phyloP scores from a whole-genome alignment of 768 basidiomycete species.

The Boletus rufocinnamomeus region DNA sequence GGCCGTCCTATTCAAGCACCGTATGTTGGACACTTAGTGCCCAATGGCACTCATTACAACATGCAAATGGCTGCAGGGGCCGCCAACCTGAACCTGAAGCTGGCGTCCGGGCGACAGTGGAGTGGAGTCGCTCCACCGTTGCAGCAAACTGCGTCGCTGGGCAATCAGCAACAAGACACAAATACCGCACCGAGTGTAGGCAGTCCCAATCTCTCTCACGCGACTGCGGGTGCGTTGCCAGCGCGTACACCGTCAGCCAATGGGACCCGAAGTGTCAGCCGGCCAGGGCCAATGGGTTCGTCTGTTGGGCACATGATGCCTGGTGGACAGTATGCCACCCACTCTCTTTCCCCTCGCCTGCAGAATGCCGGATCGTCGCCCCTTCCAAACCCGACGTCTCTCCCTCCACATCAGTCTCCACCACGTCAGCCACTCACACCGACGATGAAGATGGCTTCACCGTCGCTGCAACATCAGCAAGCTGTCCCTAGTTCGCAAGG shows the following conservation, averaged over 20 bases:
- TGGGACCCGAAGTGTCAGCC: conserved; percentile 49
- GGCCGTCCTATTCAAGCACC: conserved; percentile 40
- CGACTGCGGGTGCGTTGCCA: conserved; percentile 40
- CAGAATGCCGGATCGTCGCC: conserved; percentile 49
- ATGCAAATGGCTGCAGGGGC: conserved; percentile 27
- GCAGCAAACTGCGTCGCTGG: conserved; percentile 27
- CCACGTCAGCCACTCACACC: conserved; percentile 52
- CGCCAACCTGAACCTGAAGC: conserved; percentile 38
- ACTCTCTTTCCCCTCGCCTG: conserved; percentile 51
- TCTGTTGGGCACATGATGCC: conserved; percentile 33
- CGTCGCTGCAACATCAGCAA: conserved; percentile 57
- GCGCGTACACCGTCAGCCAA: conserved; percentile 57
- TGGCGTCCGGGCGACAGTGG: conserved; percentile 44
- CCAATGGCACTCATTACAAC: conserved; percentile 33
- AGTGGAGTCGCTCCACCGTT: conserved; percentile 27
- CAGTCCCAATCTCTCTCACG: conserved; percentile 38
- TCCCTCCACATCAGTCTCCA: conserved; percentile 45
- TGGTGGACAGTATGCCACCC: conserved; percentile 44
- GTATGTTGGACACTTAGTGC: conserved; percentile 34
- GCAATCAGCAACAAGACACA: conserved; percentile 29
- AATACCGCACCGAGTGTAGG: conserved; percentile 30
- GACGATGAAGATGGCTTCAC: conserved; percentile 54
- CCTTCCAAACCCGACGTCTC: conserved; percentile 43
- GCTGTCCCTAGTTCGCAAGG: conserved; percentile 52
- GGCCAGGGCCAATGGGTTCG: conserved; percentile 26